A percentile compares a stretch with the other conserved stretches of the same genome.
These are phyloP conservation scores for Ramalina intermedia DNA, from an alignment of 495 filamentous ascomycete genomes.

Conservation along the genomic window DNA sequence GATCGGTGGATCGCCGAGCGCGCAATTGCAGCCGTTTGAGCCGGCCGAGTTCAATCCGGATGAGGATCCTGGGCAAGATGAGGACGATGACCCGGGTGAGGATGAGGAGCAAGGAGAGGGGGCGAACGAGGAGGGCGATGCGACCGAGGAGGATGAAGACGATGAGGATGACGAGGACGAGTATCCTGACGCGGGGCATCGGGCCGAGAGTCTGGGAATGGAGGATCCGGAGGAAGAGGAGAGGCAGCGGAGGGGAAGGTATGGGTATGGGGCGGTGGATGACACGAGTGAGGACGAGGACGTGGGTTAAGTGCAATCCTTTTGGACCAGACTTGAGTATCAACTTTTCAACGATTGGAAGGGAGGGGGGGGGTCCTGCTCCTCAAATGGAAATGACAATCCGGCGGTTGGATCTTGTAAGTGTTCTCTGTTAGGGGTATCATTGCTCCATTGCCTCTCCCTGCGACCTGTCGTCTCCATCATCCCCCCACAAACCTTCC, in stretches of 20 bases:
- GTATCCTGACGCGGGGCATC: constrained; percentile 46
- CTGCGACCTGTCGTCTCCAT: constrained; percentile 27
- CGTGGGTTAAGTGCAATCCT: not conserved
- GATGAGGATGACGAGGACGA: constrained; percentile 27
- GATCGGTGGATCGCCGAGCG: not conserved
- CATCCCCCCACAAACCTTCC: constrained; percentile 78
- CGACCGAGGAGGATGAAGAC: constrained; percentile 17
- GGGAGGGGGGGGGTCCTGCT: not conserved
- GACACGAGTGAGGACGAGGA: constrained; percentile 1
- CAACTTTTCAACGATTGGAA: not conserved
- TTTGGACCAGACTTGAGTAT: not conserved
- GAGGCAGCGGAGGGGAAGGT: constrained; percentile 3
- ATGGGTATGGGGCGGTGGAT: not conserved
- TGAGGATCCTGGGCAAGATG: constrained; percentile 14
- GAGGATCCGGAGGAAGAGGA: constrained; percentile 8
- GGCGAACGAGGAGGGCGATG: constrained; percentile 20
- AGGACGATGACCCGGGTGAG: constrained; percentile 12
- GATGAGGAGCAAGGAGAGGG: constrained; percentile 21
- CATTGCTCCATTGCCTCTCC: constrained; percentile 8
- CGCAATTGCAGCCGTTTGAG: constrained; percentile 26
- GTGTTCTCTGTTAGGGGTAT: not conserved
- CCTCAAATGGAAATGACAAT: no score
- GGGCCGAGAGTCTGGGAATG: constrained; percentile 2
- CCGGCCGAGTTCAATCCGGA: constrained; percentile 24
- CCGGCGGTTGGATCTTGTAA: no score